These are phyloP conservation scores for Phytophthora boehmeriae DNA, from an alignment of 352 stramenopile genomes.

Conservation along the genomic window DNA sequence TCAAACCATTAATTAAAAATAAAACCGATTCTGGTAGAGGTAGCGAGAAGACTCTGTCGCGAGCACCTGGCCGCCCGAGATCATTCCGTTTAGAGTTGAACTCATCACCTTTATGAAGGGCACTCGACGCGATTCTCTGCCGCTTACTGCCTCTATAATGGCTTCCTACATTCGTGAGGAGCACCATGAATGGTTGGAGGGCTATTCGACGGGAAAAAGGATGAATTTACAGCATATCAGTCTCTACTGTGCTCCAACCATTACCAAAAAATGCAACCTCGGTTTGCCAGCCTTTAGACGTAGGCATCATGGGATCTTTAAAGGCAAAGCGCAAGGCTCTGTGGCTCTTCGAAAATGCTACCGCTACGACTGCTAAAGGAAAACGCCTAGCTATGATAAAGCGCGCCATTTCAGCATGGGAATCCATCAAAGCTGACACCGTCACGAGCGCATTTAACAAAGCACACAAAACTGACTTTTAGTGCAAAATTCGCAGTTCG, in stretches of 20 bases:
- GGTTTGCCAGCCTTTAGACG: not conserved
- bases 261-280: not conserved
- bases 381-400: not conserved
- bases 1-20: too few relatives aligned
- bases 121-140: not conserved
- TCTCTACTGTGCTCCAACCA: not conserved
- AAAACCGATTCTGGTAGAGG: too few relatives aligned
- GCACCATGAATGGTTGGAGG: not conserved
- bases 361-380: not conserved
- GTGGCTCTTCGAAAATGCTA: not conserved
- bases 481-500: too few relatives aligned
- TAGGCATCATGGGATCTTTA: not conserved
- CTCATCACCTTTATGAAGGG: not conserved
- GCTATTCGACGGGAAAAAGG: not conserved
- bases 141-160: not conserved
- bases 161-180: not conserved
- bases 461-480: not conserved
- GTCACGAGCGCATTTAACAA: constrained; percentile 1
- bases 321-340: not conserved
- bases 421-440: not conserved
- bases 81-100: not conserved
- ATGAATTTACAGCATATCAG: not conserved
- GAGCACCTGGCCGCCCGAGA: not conserved
- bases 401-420: not conserved
- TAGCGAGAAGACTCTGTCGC: not conserved